Evolutionary conservation across 2,329 filamentous ascomycete species (phyloP), one percentile per base, ranked within the genome.

Genomic region (Mollisiaceae sp.): DNA sequence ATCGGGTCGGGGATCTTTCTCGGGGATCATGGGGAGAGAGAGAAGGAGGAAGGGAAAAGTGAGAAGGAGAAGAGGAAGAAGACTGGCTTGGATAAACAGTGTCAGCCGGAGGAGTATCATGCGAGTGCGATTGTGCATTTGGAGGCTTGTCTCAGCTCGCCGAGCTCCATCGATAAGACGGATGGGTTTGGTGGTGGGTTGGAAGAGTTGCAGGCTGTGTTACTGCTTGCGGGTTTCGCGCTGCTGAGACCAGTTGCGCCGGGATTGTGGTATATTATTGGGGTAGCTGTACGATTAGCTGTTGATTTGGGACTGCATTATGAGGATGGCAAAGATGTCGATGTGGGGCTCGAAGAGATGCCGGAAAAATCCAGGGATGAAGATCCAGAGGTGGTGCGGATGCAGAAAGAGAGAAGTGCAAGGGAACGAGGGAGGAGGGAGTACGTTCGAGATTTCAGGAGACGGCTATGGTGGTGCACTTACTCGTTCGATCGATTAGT

Each of bases 201-300:
- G 45, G 94, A 97, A 76, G 94, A 97, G 75, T 81, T 98, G 60
- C 94, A 98, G 76, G 93, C 93, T n/a, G 94, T 98, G 8, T 80
- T 98, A 58, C 82, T 98, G 50, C 83, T 98, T 55, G 94, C 94
- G 54, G 93, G 93, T 62, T 97, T 98, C 82, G 94, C 94, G 8
- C 82, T 99, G 58, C 83, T 98, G 68, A 86, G 94, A 62, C 95
- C 95, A 1, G 93, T 98, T 24, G 93, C 94, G 1, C 94, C 94
- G 0, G 95, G 95, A 15, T 81, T 98, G 54, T 98, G 94, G 94
- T 98, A 98, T 78, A 98, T 98, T 67, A 92, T 96, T 66, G 95
- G 95, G 12, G 94, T 97, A 52, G 94, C 94, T 6, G 91, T 97
- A 66, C 89, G 95, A 43, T 79, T 98, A 60, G 94, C 93, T 8